Conservation (phyloP, 495 filamentous ascomycete species). For the Pyrenula massariospora region DNA sequence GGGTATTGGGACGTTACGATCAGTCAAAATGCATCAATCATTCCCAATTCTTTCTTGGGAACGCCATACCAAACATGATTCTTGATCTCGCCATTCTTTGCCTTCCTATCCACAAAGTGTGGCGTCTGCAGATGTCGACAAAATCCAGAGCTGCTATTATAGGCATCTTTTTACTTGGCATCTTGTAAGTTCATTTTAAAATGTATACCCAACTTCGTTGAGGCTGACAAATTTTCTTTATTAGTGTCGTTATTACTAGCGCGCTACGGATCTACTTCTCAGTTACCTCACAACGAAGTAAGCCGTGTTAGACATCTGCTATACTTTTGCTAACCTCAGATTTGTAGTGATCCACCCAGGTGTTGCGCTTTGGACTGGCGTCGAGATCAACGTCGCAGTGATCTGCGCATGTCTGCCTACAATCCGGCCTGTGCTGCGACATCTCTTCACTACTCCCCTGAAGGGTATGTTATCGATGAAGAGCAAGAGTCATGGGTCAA, state of each 20-base stretch:
- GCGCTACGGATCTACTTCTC: not conserved
- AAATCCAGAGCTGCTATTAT: conserved; percentile 25
- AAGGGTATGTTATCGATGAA: not conserved
- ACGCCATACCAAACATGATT: conserved; percentile 29
- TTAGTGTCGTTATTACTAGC: not conserved
- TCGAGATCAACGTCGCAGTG: conserved; percentile 1
- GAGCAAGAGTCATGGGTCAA: not conserved
- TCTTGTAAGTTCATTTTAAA: conserved; percentile 12
- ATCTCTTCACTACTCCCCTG: not conserved
- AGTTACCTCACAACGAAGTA: not conserved
- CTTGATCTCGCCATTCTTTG: conserved; percentile 30
- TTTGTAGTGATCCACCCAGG: not conserved
- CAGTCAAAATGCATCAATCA: conserved; percentile 20
- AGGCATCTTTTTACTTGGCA: conserved; percentile 28
- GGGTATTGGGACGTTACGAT: conserved; percentile 18
- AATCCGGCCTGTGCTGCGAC: not conserved
- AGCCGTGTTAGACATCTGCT: not conserved
- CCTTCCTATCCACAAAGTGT: conserved; percentile 38
- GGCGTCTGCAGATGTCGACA: conserved; percentile 25
- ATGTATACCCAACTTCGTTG: not conserved
- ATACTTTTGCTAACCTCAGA: not conserved
- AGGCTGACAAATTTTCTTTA: not conserved
- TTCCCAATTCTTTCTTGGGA: conserved; percentile 20
- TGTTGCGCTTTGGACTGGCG: not conserved
- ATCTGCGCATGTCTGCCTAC: not conserved